A percentile compares a stretch with the other conserved stretches of the same genome.
Evolutionary conservation across 495 filamentous ascomycete genomes (phyloP).

Genomic region (Podospora pseudoanserina): DNA sequence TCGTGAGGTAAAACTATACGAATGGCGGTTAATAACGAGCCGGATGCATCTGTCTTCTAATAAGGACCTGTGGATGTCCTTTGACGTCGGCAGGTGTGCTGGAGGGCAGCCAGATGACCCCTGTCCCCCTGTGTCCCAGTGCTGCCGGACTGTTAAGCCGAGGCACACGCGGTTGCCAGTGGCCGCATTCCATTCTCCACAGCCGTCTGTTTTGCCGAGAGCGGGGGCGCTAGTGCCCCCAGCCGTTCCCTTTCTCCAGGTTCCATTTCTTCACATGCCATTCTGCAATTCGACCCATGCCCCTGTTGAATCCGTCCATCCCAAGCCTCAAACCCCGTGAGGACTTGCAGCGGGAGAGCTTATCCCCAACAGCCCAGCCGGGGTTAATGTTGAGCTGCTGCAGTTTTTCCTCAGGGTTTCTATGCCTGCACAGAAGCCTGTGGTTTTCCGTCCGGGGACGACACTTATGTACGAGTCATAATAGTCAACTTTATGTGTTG

Average conservation of each 20-base stretch:
- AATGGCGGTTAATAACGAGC: background rate
- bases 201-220: slow-evolving; percentile 25
- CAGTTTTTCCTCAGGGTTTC: background rate
- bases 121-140: slow-evolving; percentile 7
- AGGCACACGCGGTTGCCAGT: slow-evolving; percentile 22
- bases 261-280: slow-evolving; percentile 8
- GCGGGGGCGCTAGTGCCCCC: slow-evolving; percentile 15
- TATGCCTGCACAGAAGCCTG: background rate
- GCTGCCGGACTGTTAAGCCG: slow-evolving; percentile 25
- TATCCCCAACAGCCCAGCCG: slow-evolving; percentile 1
- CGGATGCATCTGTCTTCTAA: slow-evolving; percentile 17
- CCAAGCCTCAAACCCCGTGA: background rate
- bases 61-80: background rate
- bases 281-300: background rate
- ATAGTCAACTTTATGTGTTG: background rate
- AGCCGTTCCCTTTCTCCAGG: slow-evolving; percentile 4
- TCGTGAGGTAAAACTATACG: slow-evolving; percentile 3
- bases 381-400: background rate
- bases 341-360: background rate
- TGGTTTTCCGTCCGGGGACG: background rate
- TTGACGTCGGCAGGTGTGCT: slow-evolving; percentile 22
- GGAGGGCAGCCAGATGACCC: slow-evolving; percentile 4
- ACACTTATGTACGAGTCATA: background rate
- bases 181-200: slow-evolving; percentile 16
- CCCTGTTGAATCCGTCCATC: background rate